phyloP scores from a whole-genome alignment of 2,329 filamentous ascomycete genomes.

The Paecilomyces sp. region DNA sequence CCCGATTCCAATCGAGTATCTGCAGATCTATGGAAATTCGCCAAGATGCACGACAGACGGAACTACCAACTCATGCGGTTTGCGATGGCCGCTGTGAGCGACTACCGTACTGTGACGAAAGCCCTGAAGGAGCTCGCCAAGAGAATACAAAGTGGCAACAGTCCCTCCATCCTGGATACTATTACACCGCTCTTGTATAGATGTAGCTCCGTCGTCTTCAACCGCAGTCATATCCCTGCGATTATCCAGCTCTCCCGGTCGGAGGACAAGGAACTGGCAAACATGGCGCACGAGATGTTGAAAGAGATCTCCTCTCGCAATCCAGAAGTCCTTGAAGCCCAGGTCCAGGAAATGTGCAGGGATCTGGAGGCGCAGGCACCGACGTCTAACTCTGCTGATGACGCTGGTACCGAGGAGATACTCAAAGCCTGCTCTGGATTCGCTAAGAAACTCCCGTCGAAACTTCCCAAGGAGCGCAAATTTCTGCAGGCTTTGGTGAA shows the following conservation, averaged over 20 bases:
- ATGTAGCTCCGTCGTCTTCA: conserved; percentile 79
- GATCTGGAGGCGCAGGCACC: conserved; percentile 77
- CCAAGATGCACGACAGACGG: conserved; percentile 81
- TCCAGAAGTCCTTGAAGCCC: conserved; percentile 84
- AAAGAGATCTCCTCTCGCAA: conserved; percentile 87
- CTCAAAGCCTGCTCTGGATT: conserved; percentile 92
- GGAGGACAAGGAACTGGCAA: conserved; percentile 69
- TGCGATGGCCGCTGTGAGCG: conserved; percentile 74
- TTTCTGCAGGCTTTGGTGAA: conserved; percentile 74
- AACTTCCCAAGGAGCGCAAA: conserved; percentile 73
- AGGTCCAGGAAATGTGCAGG: conserved; percentile 85
- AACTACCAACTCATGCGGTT: conserved; percentile 85
- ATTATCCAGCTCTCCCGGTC: conserved; percentile 84
- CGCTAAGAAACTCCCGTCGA: conserved; percentile 73
- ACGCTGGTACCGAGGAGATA: conserved; percentile 73
- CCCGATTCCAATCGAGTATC: conserved; percentile 67
- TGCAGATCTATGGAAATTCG: conserved; percentile 80
- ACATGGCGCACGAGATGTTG: conserved; percentile 77
- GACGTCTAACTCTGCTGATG: conserved; percentile 58
- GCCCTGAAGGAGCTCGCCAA: conserved; percentile 86
- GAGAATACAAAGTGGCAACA: conserved; percentile 62
- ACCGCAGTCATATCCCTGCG: conserved; percentile 83
- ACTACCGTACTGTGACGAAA: conserved; percentile 85
- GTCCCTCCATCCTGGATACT: conserved; percentile 63
- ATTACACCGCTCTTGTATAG: conserved; percentile 77